A percentile compares a stretch with the other conserved stretches of the same genome.
Conservation (phyloP, 2,329 filamentous ascomycete genomes). For the Arthrinium phaeospermum region DNA sequence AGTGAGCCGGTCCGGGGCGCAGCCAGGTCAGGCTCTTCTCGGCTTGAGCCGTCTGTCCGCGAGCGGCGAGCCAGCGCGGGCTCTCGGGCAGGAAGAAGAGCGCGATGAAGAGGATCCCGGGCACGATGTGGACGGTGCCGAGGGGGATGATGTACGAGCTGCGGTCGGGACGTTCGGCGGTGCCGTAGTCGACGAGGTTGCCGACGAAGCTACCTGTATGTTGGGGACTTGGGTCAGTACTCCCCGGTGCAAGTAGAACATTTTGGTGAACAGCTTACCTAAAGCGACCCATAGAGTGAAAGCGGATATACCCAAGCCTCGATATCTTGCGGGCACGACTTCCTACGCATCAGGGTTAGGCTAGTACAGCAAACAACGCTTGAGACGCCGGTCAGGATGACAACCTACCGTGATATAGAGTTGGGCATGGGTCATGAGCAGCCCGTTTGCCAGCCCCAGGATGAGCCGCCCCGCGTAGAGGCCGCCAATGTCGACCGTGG, state of each 20-base stretch:
- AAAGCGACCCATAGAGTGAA: constrained; percentile 56
- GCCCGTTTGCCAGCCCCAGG: constrained; percentile 49
- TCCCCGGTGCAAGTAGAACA: constrained; percentile 27
- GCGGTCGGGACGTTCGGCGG: constrained; percentile 61
- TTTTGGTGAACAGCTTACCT: constrained; percentile 43
- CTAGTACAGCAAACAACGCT: background rate
- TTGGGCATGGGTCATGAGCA: constrained; percentile 45
- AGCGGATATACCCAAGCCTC: constrained; percentile 52
- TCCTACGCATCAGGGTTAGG: background rate
- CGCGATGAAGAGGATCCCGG: constrained; percentile 43
- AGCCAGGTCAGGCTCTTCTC: constrained; percentile 41
- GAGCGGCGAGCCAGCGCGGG: constrained; percentile 67
- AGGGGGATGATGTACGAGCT: constrained; percentile 76
- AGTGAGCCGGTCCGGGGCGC: constrained; percentile 34
- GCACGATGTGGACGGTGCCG: constrained; percentile 66
- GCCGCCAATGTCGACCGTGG: constrained; percentile 50
- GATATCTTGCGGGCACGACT: constrained; percentile 46
- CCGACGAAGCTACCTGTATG: constrained; percentile 52
- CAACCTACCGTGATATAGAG: constrained; percentile 32
- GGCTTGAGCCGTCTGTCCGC: constrained; percentile 27
- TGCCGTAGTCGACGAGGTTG: constrained; percentile 66
- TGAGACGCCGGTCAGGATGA: constrained; percentile 14
- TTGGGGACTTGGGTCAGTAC: background rate
- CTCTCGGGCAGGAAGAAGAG: constrained; percentile 63
- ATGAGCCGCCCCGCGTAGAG: constrained; percentile 55